These are phyloP conservation scores for Usnea hakonensis DNA, from an alignment of 495 filamentous ascomycete species.

Conservation along the genomic window DNA sequence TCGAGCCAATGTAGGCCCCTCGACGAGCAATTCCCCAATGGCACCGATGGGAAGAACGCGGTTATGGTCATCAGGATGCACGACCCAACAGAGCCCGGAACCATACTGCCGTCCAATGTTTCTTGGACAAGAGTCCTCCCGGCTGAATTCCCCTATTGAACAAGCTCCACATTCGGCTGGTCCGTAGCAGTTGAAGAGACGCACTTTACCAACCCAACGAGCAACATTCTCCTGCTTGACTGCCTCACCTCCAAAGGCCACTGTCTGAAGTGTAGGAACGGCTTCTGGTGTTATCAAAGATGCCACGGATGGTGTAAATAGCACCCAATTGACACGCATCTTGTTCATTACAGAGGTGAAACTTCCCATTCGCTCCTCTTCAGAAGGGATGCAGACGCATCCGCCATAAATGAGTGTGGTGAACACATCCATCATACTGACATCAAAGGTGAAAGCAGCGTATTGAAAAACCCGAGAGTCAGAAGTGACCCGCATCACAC, in stretches of 20 bases:
- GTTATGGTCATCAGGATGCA: conserved; percentile 29
- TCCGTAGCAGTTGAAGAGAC: conserved; percentile 50
- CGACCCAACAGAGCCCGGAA: conserved; percentile 29
- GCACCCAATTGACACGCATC: conserved; percentile 18
- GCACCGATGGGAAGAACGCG: conserved; percentile 33
- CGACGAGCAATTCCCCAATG: conserved; percentile 35
- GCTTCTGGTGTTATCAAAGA: conserved; percentile 37
- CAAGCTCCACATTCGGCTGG: conserved; percentile 41
- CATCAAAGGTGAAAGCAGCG: conserved; percentile 62
- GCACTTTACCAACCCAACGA: conserved; percentile 37
- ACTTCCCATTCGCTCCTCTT: conserved; percentile 41
- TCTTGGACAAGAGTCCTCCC: neutral
- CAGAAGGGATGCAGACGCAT: conserved; percentile 57
- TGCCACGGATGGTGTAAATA: conserved; percentile 46
- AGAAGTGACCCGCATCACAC: conserved; percentile 38
- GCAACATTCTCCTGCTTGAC: conserved; percentile 23
- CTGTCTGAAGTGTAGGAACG: conserved; percentile 33
- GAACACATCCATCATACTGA: conserved; percentile 57
- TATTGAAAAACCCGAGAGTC: conserved; percentile 57
- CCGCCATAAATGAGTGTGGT: conserved; percentile 56
- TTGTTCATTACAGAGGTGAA: conserved; percentile 15
- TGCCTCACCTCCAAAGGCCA: conserved; percentile 41
- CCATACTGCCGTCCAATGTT: conserved; percentile 20
- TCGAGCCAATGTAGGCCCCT: conserved; percentile 32
- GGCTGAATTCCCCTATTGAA: conserved; percentile 1